These are phyloP conservation scores for Staphylotrichum longicolle DNA, from an alignment of 495 filamentous ascomycete species.

Conservation along the genomic window DNA sequence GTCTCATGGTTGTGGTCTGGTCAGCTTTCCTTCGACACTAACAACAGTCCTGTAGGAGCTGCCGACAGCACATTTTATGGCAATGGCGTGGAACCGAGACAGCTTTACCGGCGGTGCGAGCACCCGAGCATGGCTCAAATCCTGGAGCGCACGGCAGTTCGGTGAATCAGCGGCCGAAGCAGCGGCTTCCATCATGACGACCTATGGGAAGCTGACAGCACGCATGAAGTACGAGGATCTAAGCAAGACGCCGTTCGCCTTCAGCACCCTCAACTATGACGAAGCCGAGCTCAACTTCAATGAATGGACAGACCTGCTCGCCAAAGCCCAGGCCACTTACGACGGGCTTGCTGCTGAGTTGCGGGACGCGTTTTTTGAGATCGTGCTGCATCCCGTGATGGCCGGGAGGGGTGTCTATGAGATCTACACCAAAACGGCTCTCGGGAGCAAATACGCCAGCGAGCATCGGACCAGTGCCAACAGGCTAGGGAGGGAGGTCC, in stretches of 20 bases:
- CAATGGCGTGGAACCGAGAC: conserved; percentile 57
- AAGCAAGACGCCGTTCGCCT: conserved; percentile 52
- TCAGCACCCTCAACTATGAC: conserved; percentile 59
- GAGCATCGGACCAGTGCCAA: conserved; percentile 42
- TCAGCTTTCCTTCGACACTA: too few relatives aligned
- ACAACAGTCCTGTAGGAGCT: conserved; percentile 36
- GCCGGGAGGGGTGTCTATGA: conserved; percentile 47
- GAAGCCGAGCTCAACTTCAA: conserved; percentile 58
- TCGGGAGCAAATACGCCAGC: conserved; percentile 25
- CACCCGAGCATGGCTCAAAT: conserved; percentile 47
- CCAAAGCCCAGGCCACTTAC: conserved; percentile 50
- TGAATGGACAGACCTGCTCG: conserved; percentile 52
- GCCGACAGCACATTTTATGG: conserved; percentile 58
- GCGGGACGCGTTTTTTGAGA: conserved; percentile 58
- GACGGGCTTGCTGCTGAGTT: conserved; percentile 38
- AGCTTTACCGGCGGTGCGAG: conserved; percentile 43
- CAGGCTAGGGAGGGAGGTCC: conserved; percentile 47
- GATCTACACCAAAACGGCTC: conserved; percentile 35
- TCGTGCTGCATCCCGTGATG: conserved; percentile 59
- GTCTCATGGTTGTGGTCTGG: conserved; percentile 1
- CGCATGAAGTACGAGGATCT: conserved; percentile 61
- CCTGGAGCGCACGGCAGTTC: conserved; percentile 44
- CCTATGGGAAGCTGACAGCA: conserved; percentile 54
- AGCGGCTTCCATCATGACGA: conserved; percentile 48
- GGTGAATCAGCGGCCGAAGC: conserved; percentile 39